phyloP scores from a whole-genome alignment of 345 rosid species.

The Fremontodendron californicum region DNA sequence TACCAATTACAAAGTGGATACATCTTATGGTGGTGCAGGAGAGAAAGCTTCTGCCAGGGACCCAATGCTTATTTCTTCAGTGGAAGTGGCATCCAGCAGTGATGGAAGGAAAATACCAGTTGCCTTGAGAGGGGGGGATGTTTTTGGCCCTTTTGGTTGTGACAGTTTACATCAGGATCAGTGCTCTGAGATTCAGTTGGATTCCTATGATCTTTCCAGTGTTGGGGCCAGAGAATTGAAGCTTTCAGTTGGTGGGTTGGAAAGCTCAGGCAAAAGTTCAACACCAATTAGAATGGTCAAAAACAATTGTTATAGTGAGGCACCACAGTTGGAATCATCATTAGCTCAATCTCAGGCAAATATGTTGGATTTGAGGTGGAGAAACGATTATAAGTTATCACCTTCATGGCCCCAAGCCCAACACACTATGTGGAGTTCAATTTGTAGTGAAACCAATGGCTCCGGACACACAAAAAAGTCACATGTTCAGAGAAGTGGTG shows the following conservation, averaged over 20 bases:
- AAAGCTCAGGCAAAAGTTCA: background rate
- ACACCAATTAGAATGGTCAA: background rate
- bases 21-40: background rate
- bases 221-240: conserved; percentile 2
- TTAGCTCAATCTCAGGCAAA: conserved; percentile 1
- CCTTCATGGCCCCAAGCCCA: conserved; percentile 12
- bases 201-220: background rate
- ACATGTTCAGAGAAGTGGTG: background rate
- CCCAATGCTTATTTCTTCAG: background rate
- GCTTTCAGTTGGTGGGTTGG: conserved; percentile 8
- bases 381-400: background rate
- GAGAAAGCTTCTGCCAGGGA: background rate
- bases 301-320: conserved; percentile 1
- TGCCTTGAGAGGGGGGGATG: conserved; percentile 1
- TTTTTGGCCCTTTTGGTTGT: background rate
- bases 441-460: conserved; percentile 8
- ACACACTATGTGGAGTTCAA: conserved; percentile 2
- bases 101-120: background rate
- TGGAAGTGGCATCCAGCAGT: background rate
- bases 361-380: conserved; percentile 2
- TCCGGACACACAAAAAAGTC: background rate
- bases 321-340: background rate
- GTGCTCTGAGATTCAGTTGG: background rate
- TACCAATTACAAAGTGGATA: background rate
- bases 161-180: conserved; percentile 1